Evolutionary conservation across 2,329 filamentous ascomycete genomes (phyloP).

Genomic region (Emmonsiellopsis sp.): DNA sequence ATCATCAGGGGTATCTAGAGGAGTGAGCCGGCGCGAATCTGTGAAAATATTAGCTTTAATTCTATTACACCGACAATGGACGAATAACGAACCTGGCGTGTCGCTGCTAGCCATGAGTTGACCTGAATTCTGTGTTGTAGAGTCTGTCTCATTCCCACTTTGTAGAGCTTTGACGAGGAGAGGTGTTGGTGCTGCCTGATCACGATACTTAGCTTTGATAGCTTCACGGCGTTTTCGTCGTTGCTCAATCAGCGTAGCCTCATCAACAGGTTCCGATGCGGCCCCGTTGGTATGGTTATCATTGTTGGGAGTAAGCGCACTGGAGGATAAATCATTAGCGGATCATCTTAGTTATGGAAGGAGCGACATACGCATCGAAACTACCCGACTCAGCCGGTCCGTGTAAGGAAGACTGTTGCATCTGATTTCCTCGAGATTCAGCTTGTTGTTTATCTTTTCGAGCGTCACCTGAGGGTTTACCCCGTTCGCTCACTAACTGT

Average conservation of each 20-base stretch:
- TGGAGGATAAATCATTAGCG: slow-evolving; percentile 7
- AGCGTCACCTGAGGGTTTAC: slow-evolving; percentile 50
- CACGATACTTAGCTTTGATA: slow-evolving; percentile 70
- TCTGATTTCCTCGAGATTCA: slow-evolving; percentile 58
- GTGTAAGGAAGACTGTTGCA: slow-evolving; percentile 37
- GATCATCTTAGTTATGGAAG: not conserved
- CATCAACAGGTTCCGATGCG: slow-evolving; percentile 58
- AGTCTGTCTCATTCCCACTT: slow-evolving; percentile 48
- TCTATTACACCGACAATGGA: not conserved
- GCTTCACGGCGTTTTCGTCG: slow-evolving; percentile 76
- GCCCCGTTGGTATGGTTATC: slow-evolving; percentile 19
- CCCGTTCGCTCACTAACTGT: slow-evolving; percentile 56
- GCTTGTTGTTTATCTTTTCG: slow-evolving; percentile 52
- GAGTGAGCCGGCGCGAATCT: slow-evolving; percentile 31
- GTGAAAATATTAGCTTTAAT: slow-evolving; percentile 18
- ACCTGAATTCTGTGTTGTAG: slow-evolving; percentile 39
- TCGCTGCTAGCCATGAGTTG: slow-evolving; percentile 34
- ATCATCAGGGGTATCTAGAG: slow-evolving; percentile 40
- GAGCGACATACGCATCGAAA: slow-evolving; percentile 34
- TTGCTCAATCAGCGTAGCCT: slow-evolving; percentile 74
- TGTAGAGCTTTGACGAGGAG: slow-evolving; percentile 67
- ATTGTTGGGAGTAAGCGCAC: slow-evolving; percentile 14
- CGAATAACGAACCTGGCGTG: slow-evolving; percentile 27
- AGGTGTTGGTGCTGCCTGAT: slow-evolving; percentile 50
- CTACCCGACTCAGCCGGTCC: slow-evolving; percentile 19